phyloP scores from a whole-genome alignment of 306 rosid genomes.

The Cicer yamashitae region DNA sequence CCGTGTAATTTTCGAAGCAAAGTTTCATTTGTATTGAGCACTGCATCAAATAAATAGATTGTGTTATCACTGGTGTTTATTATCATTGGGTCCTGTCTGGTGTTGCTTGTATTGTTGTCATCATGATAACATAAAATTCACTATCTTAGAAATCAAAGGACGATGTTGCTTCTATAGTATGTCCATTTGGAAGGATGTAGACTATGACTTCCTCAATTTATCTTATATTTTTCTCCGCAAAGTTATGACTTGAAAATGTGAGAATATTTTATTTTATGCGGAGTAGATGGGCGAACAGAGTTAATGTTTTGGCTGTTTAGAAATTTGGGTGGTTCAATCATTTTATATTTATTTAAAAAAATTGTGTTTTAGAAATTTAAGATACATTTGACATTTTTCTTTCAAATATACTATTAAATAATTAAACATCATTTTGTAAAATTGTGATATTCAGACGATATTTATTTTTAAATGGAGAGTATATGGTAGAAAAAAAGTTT shows the following conservation, averaged over 20 bases:
- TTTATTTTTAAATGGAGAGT: too few relatives aligned
- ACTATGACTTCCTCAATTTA: conserved; percentile 8
- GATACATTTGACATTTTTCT: not conserved
- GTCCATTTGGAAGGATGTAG: conserved; percentile 22
- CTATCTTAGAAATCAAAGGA: conserved; percentile 38
- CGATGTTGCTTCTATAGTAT: conserved; percentile 22
- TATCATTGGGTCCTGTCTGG: not conserved
- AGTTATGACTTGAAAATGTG: not conserved
- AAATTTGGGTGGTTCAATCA: too few relatives aligned
- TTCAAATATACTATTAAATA: too few relatives aligned
- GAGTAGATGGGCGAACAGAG: not conserved
- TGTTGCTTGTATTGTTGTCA: conserved; percentile 39
- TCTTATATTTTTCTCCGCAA: not conserved
- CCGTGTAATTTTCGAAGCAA: conserved; percentile 45
- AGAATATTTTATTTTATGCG: not conserved
- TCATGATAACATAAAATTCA: conserved; percentile 12
- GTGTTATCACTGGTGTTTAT: not conserved
- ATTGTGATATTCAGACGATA: too few relatives aligned
- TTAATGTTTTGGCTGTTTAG: too few relatives aligned
- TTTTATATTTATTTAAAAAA: too few relatives aligned
- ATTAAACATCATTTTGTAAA: too few relatives aligned
- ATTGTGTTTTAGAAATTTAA: too few relatives aligned
- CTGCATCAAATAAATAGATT: conserved; percentile 48
- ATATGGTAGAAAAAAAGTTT: too few relatives aligned
- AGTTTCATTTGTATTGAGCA: conserved; percentile 23